Evolutionary conservation across 1,284 basidiomycete species (phyloP), one percentile per base, ranked within the genome.

Genomic region (Apiotrichum mycotoxinovorans): DNA sequence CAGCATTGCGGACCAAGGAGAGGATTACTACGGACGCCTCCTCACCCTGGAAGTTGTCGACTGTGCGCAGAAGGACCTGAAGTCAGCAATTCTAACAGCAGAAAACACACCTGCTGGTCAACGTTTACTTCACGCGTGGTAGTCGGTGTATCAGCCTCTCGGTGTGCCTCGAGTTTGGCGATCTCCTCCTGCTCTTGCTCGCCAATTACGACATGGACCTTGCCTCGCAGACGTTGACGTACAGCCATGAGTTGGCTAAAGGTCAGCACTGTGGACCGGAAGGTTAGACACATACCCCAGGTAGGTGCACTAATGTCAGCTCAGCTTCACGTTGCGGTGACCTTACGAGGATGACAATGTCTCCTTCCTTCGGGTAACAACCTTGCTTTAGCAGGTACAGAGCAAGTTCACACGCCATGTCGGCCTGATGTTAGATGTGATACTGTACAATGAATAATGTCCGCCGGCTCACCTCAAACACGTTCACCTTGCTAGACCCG

Each of bases 31-130:
- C 81, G 79, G 83, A 55, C 17, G 17, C 63, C 44, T 72, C 70
- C 44, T 70, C 71, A 10, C 74, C 87, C 69, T 89, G 87, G 65
- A 83, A 89, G 58, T 85, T 88, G 63, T 89, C 87, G 1, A 89
- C 81, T 1, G 87, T 88, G n/a, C 86, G 81, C 10, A 88, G 73
- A 17, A 81, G 81, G 30, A 87, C 82, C 85, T 87, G 45, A 1
- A 20, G 22, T 23, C 8, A 11, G n/a, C n/a, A n/a, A n/a, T n/a
- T n/a, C 27, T 18, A 26, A n/a, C n/a, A 25, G 20, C 27, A 10
- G 14, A 1, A 26, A 3, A 37, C 35, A 9, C 35, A 37, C 35
- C 4, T 37, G 35, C 17, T 37, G 35, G 35, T 37, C 35, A 14
- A 37, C 35, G 5, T 30, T 30, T 8, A 18, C 35, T 18, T 15